Base-by-base conservation (phyloP, 352 stramenopile genomes). In the Phytophthora kernoviae region DNA sequence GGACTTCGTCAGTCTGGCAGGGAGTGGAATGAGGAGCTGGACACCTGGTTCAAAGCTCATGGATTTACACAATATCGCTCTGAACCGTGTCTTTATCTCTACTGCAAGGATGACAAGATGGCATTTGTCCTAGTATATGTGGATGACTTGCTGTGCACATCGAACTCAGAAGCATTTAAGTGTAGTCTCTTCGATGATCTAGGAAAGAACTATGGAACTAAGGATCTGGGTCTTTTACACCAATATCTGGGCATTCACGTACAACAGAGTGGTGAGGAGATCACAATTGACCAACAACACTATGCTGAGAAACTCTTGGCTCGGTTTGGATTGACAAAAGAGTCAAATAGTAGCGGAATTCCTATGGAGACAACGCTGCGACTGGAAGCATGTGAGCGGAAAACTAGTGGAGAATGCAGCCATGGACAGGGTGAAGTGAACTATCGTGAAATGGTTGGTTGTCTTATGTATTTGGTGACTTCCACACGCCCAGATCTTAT, bases 231-330 rank as follows among this genome's bases (percentile, higher is more conserved):
- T 0, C 14, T 52, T 0, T 26, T 54, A 15, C 30, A 22, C 3
- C 42, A 60, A 17, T 60, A 60, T 20, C 36, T 60, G 1, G 51
- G 51, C 20, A 21, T 51, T 3, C 43, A 62, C 12, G 52, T 53
- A 5, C 30, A 45, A 1, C 44, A 56, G 30, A 57, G n/a, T 22
- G 9, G 5, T 2, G 20, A 49, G 3, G 9, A 9, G 0, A 55
- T 62, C 18, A 43, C 26, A 1, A 47, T 62, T 17, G 17, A 20
- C 1, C 54, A 54, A 21, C 26, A 45, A 2, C 41, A 62, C 5
- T 62, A 62, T 32, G 36, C 44, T 8, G 11, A 18, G 2, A 34
- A 62, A 10, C 47, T 54, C 14, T 21, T 62, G 36, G n/a, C n/a
- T n/a, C n/a, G n/a, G n/a, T n/a, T n/a, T n/a, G n/a, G n/a, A n/a